Evolutionary conservation across 768 basidiomycete genomes (phyloP), one percentile per base, ranked within the genome.

Genomic region (Lactifluus echinatus): DNA sequence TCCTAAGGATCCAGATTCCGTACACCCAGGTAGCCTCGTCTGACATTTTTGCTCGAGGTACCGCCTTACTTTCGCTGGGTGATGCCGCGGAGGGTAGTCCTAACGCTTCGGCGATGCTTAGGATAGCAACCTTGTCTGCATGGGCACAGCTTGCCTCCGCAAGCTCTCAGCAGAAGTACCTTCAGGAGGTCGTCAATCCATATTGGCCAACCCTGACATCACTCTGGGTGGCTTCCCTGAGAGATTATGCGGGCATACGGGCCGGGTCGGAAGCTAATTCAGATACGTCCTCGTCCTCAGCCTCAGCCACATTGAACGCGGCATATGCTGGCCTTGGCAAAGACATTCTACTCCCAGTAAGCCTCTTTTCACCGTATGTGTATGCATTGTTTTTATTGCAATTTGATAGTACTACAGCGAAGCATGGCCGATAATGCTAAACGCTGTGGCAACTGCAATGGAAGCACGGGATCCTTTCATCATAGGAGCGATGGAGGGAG

Each of bases 101-200:
- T 4, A 98, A 97, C 65, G 95, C 94, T 3, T 89, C 93, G 0
- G 87, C 93, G 37, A 95, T 96, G 90, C 73, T 99, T 48, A 81
- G 92, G 52, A 88, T 97, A 24, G 93, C 94, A 1, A 89, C 90
- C 1, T 73, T 97, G 36, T 89, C 93, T 1, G 95, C 94, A 1
- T 99, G 95, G 95, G 94, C 94, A 7, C 87, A 95, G 67, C 75
- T 99, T 15, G 82, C 92, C 66, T 79, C 92, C 3, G 84, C 94
- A 2, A 85, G 87, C 52, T 68, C 76, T 0, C 76, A 81, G 31
- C 91, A 93, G 65, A 64, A 69, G 1, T 97, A 96, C 68, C 77
- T 99, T 10, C 72, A 78, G 21, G 79, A 87, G 34, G 89, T 99
- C 1, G 79, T 97, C 44, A 81, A 84, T 58, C 93, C 94, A 0